Evolutionary conservation across 768 basidiomycete genomes (phyloP), one percentile per base, ranked within the genome.

Genomic region (Ephemerocybe angulata): DNA sequence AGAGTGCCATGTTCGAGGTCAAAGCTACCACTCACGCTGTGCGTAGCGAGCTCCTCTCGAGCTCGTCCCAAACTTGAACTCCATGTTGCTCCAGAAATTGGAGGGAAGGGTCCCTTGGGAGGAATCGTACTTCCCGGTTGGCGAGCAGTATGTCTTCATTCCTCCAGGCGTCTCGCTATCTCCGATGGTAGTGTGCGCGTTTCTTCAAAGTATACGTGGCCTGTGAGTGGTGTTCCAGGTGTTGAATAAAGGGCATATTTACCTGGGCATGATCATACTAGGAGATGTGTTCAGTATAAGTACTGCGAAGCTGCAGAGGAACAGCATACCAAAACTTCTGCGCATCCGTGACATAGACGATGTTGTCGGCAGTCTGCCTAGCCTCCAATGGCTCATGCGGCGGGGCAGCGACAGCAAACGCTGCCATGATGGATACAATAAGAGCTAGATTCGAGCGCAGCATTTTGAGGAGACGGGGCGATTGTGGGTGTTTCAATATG

Each of bases 121-220:
- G 19, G 67, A 43, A 5, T 74, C 70, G 59, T 71, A 74, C 11
- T 67, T 67, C 1, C 74, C 80, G 1, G 65, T 62, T 3, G 77
- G 70, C 3, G 81, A 78, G 57, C 81, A 83, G 61, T 79, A 83
- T 2, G 78, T 78, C 63, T 77, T 73, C 75, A 76, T 80, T 11
- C 80, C 79, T 30, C 80, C 80, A 1, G 79, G 75, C 52, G 75
- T 68, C 58, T 83, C 80, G 56, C 76, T 79, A 62, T 80, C 79
- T 4, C 81, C 81, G 53, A 83, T 77, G 59, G 80, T 74, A 12
- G 81, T 82, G 62, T 82, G 77, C 0, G 76, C 67, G 35, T 75
- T 61, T n/a, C 79, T 77, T 31, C 35, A 15, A 25, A 27, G n/a
- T 11, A 17, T 12, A 27, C 31, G n/a, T 12, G 13, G 10, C 10